A percentile compares a stretch with the other conserved stretches of the same genome.
Conservation (phyloP, 1,284 basidiomycete species). For the Apiotrichum gamsii region DNA sequence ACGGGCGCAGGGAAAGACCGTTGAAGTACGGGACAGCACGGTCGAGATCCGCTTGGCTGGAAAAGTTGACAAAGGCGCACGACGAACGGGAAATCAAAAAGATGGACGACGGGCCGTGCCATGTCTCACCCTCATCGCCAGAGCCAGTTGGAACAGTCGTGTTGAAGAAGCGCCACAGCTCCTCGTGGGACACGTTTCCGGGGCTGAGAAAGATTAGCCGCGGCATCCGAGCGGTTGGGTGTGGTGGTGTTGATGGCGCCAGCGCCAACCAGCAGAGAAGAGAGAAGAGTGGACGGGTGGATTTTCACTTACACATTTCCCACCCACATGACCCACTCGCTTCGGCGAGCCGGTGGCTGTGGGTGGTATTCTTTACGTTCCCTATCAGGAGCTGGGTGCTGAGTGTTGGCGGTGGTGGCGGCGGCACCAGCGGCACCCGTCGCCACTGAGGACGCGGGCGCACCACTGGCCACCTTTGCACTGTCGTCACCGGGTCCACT, state of each 20-base stretch:
- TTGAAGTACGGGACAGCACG: conserved; percentile 64
- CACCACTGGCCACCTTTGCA: not conserved
- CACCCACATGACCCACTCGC: conserved; percentile 91
- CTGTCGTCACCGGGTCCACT: not conserved
- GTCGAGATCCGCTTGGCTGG: conserved; percentile 58
- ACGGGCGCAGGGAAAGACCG: conserved; percentile 49
- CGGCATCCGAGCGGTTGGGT: too few species aligned
- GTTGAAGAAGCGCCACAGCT: conserved; percentile 82
- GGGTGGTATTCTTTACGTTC: conserved; percentile 47
- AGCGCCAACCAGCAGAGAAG: too few species aligned
- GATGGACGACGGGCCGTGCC: conserved; percentile 70
- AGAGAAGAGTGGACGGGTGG: not conserved
- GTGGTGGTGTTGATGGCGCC: too few species aligned
- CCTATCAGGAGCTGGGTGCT: conserved; percentile 10
- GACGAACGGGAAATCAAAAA: conserved; percentile 88
- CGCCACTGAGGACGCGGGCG: too few species aligned
- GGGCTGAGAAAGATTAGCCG: conserved; percentile 25
- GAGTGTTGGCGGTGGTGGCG: too few species aligned
- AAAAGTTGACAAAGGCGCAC: conserved; percentile 89
- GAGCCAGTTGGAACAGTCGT: conserved; percentile 30
- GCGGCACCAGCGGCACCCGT: too few species aligned
- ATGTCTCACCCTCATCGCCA: conserved; percentile 18
- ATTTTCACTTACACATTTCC: conserved; percentile 44
- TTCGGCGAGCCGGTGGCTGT: conserved; percentile 56
- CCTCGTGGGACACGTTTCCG: conserved; percentile 74